Conservation (phyloP, 805 yeast species). For the Millerozyma miso region DNA sequence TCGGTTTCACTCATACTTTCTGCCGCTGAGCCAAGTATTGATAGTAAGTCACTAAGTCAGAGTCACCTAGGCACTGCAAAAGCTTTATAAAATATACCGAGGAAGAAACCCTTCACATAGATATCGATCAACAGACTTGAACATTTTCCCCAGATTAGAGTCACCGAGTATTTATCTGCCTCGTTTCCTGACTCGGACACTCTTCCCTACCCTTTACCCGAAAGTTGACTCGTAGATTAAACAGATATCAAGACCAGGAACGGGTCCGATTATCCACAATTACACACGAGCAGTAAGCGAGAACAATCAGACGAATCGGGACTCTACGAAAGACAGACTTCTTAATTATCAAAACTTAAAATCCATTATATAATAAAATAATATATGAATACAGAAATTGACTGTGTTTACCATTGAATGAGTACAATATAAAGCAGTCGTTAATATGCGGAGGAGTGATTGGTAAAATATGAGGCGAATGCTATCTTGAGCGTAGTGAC, state of each 20-base stretch:
- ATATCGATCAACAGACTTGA: background rate
- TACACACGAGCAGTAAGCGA: no score
- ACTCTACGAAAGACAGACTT: no score
- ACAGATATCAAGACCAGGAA: background rate
- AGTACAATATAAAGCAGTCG: no score
- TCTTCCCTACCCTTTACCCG: background rate
- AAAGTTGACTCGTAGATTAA: background rate
- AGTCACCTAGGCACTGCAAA: no score
- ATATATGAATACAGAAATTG: background rate
- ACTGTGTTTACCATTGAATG: no score
- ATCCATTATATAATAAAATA: background rate
- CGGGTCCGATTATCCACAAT: no score
- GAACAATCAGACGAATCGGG: no score
- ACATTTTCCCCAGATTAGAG: background rate
- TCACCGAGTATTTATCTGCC: background rate
- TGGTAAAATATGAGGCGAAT: slow-evolving; percentile 1
- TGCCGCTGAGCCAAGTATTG: background rate
- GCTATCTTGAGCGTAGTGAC: slow-evolving; percentile 1
- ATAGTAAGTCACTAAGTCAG: no score
- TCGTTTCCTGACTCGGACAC: background rate
- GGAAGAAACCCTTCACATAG: background rate
- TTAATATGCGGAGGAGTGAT: background rate
- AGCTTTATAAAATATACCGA: background rate
- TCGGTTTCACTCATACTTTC: background rate
- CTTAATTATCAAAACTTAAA: background rate